Evolutionary conservation across 192 early-diverging fungal species (phyloP), one percentile per base, ranked within the genome.

Genomic region (Endogone sp.): DNA sequence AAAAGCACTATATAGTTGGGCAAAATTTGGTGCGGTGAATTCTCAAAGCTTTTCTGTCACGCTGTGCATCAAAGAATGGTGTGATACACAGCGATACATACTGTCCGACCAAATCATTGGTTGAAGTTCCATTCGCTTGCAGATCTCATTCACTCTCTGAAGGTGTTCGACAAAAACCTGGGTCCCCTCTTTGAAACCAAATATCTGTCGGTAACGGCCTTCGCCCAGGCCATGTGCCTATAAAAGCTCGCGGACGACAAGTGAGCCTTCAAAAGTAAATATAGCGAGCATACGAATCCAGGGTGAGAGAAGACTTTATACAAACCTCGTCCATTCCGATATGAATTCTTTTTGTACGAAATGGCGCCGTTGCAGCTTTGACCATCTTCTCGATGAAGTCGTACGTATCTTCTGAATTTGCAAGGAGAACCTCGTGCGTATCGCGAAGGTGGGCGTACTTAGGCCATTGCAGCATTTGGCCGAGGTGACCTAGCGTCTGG

Each of bases 91-190:
- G 44, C 4, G 22, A 16, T 29, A 71, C 82, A 73, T 83, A 89
- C 85, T 95, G 73, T 95, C 94, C 2, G 93, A 94, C 94, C 94
- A 95, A 57, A 94, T 87, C 85, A 95, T 89, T 2, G 92, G 90
- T 56, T 88, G 72, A 60, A 93, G 65, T 2, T 81, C 90, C 20
- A 76, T 68, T 20, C 70, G 71, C 56, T 77, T 67, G 71, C 92
- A 94, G 4, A 94, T 91, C 21, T 84, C 82, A 26, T 88, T 81
- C 2, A 95, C 91, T 20, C 88, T 82, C 66, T 80, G 77, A 29
- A 95, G 56, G 70, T 95, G 94, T 29, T 92, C 86, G 16, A 90
- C 68, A 77, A 94, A 94, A 4, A 95, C 83, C 26, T 88, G 78
- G 0, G 88, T 83, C 29, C 85, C 84, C 4, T 94, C 93, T 25